These are phyloP conservation scores for Solanum raphanifolium DNA, from an alignment of 257 asterid species.

Conservation along the genomic window DNA sequence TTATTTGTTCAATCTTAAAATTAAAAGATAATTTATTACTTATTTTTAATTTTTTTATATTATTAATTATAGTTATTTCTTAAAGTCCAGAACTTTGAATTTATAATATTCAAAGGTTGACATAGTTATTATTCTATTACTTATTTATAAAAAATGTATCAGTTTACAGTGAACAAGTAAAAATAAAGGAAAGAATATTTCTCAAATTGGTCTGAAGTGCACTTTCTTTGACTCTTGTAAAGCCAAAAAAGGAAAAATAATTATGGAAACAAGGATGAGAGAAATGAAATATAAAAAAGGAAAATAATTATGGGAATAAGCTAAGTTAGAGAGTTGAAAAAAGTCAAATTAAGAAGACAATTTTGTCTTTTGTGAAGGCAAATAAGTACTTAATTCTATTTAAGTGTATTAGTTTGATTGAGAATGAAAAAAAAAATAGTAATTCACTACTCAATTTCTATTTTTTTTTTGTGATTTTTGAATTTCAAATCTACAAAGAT, in stretches of 20 bases:
- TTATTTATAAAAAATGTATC: background rate
- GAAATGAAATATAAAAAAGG: background rate
- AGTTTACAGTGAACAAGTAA: no score
- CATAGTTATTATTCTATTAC: no score
- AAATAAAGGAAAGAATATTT: background rate
- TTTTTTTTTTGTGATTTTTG: no score
- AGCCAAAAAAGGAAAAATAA: background rate
- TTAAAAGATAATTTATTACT: background rate
- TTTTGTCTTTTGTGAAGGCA: background rate
- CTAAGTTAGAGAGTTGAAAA: background rate
- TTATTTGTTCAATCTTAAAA: background rate
- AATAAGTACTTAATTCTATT: background rate
- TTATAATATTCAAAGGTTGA: no score
- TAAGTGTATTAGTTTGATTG: no score
- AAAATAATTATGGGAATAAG: background rate
- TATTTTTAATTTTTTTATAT: no score
- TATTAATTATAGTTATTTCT: background rate
- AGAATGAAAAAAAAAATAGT: no score
- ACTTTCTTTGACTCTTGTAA: background rate
- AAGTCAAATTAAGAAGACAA: background rate
- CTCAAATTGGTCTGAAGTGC: background rate
- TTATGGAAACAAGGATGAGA: no score
- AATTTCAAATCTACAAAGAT: no score
- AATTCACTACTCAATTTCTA: no score
- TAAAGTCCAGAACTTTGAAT: no score